Conservation (phyloP, 2,329 filamentous ascomycete species). For the Diaporthe vexans region DNA sequence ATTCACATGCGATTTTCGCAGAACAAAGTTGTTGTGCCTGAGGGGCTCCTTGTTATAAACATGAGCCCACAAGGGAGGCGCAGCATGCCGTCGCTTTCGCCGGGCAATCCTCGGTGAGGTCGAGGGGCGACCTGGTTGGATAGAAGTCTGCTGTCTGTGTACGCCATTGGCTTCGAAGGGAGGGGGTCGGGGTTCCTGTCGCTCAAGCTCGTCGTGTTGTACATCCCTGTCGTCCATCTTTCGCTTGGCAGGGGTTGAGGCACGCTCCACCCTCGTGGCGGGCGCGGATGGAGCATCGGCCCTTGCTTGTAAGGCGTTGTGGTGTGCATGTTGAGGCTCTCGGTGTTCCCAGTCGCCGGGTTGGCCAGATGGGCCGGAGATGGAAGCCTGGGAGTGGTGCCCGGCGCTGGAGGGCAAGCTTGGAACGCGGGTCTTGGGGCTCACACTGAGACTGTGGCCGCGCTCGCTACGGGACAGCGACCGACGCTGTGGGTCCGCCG, state of each 20-base stretch:
- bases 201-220: slow-evolving; percentile 65
- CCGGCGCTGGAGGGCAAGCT: slow-evolving; percentile 63
- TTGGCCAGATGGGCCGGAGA: slow-evolving; percentile 42
- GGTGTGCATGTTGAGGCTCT: slow-evolving; percentile 44
- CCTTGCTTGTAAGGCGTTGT: slow-evolving; percentile 41
- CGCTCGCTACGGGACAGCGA: slow-evolving; percentile 72
- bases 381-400: slow-evolving; percentile 44
- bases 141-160: slow-evolving; percentile 42
- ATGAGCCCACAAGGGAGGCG: slow-evolving; percentile 65
- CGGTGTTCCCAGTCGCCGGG: slow-evolving; percentile 40
- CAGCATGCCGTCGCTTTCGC: slow-evolving; percentile 56
- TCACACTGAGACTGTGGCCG: slow-evolving; percentile 80
- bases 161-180: slow-evolving; percentile 65
- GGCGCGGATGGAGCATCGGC: slow-evolving; percentile 44
- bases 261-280: slow-evolving; percentile 47
- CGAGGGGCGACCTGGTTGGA: slow-evolving; percentile 46
- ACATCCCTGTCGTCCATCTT: slow-evolving; percentile 64
- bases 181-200: slow-evolving; percentile 61
- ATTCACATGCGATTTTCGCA: slow-evolving; percentile 53
- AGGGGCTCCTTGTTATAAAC: slow-evolving; percentile 55
- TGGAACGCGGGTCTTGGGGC: slow-evolving; percentile 79
- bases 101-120: slow-evolving; percentile 52
- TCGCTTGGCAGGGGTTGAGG: slow-evolving; percentile 59
- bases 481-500: slow-evolving; percentile 60
- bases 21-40: slow-evolving; percentile 59